A percentile compares a stretch with the other conserved stretches of the same genome.
Evolutionary conservation across 257 asterid species (phyloP).

Genomic region (Perilla frutescens): DNA sequence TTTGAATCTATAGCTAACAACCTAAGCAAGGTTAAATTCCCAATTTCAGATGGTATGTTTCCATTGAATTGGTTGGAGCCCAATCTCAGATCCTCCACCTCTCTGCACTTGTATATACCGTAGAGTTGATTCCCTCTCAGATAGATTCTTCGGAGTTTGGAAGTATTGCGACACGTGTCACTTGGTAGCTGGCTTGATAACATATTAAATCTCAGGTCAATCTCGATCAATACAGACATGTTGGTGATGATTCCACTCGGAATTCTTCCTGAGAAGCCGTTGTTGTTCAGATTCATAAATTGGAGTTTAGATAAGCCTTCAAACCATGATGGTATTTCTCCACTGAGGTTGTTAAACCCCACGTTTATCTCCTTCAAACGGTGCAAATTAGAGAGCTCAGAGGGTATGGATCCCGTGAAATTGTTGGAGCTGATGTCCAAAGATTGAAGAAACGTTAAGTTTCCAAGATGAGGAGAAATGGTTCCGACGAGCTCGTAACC

Average conservation of each 20-base stretch:
- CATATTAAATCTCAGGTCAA: background rate
- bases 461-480: too few relatives aligned
- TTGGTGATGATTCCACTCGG: background rate
- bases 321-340: too few relatives aligned
- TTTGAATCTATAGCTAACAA: background rate
- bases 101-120: background rate
- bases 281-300: too few relatives aligned
- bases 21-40: background rate
- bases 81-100: background rate
- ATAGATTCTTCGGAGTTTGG: background rate
- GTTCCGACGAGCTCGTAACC: too few relatives aligned
- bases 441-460: too few relatives aligned
- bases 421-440: too few relatives aligned
- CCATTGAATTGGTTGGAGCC: background rate
- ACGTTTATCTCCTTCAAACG: too few relatives aligned
- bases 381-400: too few relatives aligned
- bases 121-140: background rate
- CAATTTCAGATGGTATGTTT: background rate
- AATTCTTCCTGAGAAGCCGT: too few relatives aligned
- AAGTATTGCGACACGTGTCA: background rate
- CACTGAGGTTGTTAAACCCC: too few relatives aligned
- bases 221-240: background rate
- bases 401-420: too few relatives aligned
- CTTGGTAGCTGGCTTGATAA: background rate
- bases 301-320: too few relatives aligned